Evolutionary conservation across 106 monocot genomes (phyloP).

Genomic region (Allium sativum): DNA sequence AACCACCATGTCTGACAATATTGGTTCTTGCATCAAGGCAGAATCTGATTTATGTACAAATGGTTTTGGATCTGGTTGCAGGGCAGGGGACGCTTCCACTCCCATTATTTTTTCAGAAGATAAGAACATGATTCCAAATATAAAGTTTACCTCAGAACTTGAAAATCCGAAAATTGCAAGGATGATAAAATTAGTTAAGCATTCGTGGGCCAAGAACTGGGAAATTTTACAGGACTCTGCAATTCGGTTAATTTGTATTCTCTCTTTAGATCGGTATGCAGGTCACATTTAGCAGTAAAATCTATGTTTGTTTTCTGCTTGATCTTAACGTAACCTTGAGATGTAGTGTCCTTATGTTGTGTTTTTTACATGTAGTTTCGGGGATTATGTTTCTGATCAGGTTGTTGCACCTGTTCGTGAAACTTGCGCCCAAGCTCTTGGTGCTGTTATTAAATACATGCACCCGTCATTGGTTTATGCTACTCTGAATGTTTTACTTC

Average conservation of each 20-base stretch:
- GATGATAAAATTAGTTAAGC: slow-evolving; percentile 51
- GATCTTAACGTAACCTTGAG: neutral
- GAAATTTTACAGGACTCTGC: slow-evolving; percentile 96
- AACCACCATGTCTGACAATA: slow-evolving; percentile 6
- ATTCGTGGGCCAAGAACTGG: slow-evolving; percentile 88
- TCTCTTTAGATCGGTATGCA: slow-evolving; percentile 87
- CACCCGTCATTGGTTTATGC: slow-evolving; percentile 72
- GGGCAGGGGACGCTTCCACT: slow-evolving; percentile 14
- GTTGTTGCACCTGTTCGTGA: slow-evolving; percentile 98
- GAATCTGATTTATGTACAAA: slow-evolving; percentile 25
- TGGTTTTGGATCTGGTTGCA: slow-evolving; percentile 10
- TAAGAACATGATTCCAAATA: slow-evolving; percentile 10
- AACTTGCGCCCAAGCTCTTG: slow-evolving; percentile 97
- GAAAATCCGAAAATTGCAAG: slow-evolving; percentile 51
- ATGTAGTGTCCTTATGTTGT: neutral
- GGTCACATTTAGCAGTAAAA: neutral
- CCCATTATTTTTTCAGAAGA: slow-evolving; percentile 15
- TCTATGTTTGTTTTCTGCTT: neutral
- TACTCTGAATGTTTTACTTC: slow-evolving; percentile 69
- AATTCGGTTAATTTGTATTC: slow-evolving; percentile 80
- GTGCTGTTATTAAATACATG: slow-evolving; percentile 88
- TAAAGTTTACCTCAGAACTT: slow-evolving; percentile 19
- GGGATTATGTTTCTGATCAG: slow-evolving; percentile 96
- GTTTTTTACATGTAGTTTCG: slow-evolving; percentile 55
- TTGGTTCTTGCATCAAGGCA: slow-evolving; percentile 29